These are phyloP conservation scores for Pseudonitzschia multiseries DNA, from an alignment of 108 stramenopile genomes.

Conservation along the genomic window DNA sequence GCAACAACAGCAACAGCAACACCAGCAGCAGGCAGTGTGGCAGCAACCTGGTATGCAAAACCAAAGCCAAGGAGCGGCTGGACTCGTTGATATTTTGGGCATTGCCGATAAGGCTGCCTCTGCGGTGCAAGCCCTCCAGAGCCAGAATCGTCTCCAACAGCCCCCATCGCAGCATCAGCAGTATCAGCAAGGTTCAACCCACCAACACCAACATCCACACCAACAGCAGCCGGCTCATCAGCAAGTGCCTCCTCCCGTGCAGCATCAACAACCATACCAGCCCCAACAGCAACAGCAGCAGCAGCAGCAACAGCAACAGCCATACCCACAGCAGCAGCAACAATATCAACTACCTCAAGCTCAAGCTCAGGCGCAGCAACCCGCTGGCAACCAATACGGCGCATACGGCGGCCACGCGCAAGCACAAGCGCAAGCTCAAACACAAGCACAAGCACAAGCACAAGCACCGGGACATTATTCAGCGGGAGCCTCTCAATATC, in stretches of 20 bases:
- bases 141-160: conserved; percentile 30
- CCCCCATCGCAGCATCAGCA: conserved; percentile 8
- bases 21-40: conserved; percentile 13
- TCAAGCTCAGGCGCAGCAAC: conserved; percentile 15
- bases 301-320: conserved; percentile 9
- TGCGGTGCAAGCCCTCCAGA: conserved; percentile 51
- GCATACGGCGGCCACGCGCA: no score
- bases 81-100: conserved; percentile 63
- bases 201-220: conserved; percentile 14
- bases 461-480: background rate
- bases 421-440: no score
- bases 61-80: conserved; percentile 2
- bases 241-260: background rate
- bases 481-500: conserved; percentile 1
- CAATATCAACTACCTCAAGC: conserved; percentile 20
- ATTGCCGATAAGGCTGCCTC: conserved; percentile 81
- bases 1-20: conserved; percentile 13
- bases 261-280: background rate
- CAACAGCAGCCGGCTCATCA: conserved; percentile 22
- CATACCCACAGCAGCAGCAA: conserved; percentile 5
- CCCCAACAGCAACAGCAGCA: conserved; percentile 8
- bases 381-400: background rate
- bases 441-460: no score
- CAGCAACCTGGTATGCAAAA: conserved; percentile 1
- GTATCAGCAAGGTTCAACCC: conserved; percentile 10